phyloP scores from a whole-genome alignment of 257 asterid species.

The Solanum dulcamara region DNA sequence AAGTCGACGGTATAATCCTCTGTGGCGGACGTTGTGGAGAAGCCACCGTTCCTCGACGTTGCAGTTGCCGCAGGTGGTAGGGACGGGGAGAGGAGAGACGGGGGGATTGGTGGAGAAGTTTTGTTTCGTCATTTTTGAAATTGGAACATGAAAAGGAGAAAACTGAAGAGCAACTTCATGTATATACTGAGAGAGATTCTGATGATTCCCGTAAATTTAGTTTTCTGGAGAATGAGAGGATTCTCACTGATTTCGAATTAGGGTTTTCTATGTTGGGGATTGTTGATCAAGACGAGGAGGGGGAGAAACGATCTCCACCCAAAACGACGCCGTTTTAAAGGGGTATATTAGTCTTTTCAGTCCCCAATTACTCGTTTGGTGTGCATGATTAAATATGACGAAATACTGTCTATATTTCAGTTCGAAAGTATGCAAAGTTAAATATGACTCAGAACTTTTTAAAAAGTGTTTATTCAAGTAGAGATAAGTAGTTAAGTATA shows the following conservation, averaged over 20 bases:
- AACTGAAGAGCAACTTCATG: background rate
- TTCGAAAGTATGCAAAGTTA: background rate
- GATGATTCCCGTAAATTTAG: background rate
- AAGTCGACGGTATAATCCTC: conserved; percentile 52
- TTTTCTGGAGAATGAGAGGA: background rate
- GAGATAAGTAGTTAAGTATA: background rate
- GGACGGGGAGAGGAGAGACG: conserved; percentile 2
- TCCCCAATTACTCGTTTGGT: background rate
- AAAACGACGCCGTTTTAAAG: background rate
- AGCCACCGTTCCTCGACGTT: conserved; percentile 44
- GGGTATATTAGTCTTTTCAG: background rate
- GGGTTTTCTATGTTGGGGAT: background rate
- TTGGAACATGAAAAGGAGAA: background rate
- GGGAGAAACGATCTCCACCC: background rate
- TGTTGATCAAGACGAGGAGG: background rate
- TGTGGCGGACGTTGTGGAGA: conserved; percentile 71
- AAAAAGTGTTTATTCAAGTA: background rate
- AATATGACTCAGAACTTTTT: background rate
- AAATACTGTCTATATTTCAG: background rate
- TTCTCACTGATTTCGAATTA: background rate
- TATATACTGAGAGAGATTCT: background rate
- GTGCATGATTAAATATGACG: background rate
- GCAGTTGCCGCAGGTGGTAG: conserved; percentile 52
- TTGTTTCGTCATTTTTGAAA: conserved; percentile 16
- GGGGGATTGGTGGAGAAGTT: conserved; percentile 13